Percentiles rank a stretch among this genome's conserved stretches.
Evolutionary conservation across 805 yeast species (phyloP).

Genomic region (Metschnikowia noctiluminum): DNA sequence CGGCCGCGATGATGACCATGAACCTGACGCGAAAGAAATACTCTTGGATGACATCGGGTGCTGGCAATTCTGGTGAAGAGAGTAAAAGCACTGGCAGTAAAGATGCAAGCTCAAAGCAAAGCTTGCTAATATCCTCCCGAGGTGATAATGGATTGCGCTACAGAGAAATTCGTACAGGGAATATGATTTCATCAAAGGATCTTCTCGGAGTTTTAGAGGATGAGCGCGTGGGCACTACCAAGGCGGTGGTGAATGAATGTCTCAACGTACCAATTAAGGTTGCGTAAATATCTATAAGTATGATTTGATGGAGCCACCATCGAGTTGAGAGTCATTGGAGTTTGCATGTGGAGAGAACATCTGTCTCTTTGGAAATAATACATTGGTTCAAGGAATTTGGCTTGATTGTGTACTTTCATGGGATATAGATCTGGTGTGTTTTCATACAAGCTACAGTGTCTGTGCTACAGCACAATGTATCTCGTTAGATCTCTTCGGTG

Average conservation of each 20-base stretch:
- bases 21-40: conserved; percentile 68
- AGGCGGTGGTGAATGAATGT: conserved; percentile 71
- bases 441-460: no score
- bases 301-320: no score
- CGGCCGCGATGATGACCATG: conserved; percentile 92
- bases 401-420: no score
- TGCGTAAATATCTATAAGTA: no score
- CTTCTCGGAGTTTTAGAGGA: conserved; percentile 77
- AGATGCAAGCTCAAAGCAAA: conserved; percentile 42
- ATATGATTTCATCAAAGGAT: conserved; percentile 81
- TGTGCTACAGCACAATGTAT: no score
- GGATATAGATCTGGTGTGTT: no score
- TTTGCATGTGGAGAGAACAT: no score
- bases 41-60: conserved; percentile 71
- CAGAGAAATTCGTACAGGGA: conserved; percentile 89
- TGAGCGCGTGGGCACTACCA: conserved; percentile 74
- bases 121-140: conserved; percentile 52
- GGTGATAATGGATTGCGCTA: conserved; percentile 75
- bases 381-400: no score
- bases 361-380: no score
- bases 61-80: conserved; percentile 22
- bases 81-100: conserved; percentile 27
- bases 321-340: no score
- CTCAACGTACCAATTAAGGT: no score
- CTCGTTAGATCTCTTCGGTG: no score